Base-by-base conservation (phyloP, 2,329 filamentous ascomycete genomes). In the Aspergillus sp. region DNA sequence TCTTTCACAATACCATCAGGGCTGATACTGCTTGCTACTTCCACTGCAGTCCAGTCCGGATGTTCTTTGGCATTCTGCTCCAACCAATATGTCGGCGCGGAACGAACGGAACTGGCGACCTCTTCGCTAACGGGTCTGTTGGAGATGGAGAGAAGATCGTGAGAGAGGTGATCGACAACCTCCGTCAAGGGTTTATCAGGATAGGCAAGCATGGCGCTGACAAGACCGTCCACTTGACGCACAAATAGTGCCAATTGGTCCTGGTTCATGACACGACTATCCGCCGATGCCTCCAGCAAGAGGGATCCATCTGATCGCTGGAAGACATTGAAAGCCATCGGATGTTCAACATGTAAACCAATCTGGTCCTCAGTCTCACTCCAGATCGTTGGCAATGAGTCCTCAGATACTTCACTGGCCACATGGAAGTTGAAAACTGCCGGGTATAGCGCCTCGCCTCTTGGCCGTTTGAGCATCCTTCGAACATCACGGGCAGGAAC, bases 271-370 rank as follows among this genome's bases (percentile, higher is more conserved):
- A 68, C 20, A 9, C 58, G 48, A 45, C 57, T 60, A 29, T 64
- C 58, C 2, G 61, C 62, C 32, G 62, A 61, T 3, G 64, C 60
- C 20, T 68, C 65, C 20, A 71, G 42, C 1, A 56, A 21, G 1
- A 71, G 40, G 13, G 50, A 47, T 6, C 58, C 65, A 23, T 62
- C 53, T 0, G 25, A 17, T 19, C 52, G 43, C 31, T 66, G 57
- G 40, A 69, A 71, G 0, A 72, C 63, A 41, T 76, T 75, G 45
- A 76, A 59, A 2, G 73, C 73, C 56, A 76, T 63, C 0, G 71
- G 63, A 53, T 76, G 73, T 46, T 76, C 73, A 5, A 76, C 73
- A 31, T 67, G 64, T 13, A 76, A 62, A 1, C 65, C 63, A 20
- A 74, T 57, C 5, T 64, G 57, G 53, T 70, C 64, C 13, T 67